Base-by-base conservation (phyloP, 371 early-diverging fungal species). In the Mortierella polycephala region DNA sequence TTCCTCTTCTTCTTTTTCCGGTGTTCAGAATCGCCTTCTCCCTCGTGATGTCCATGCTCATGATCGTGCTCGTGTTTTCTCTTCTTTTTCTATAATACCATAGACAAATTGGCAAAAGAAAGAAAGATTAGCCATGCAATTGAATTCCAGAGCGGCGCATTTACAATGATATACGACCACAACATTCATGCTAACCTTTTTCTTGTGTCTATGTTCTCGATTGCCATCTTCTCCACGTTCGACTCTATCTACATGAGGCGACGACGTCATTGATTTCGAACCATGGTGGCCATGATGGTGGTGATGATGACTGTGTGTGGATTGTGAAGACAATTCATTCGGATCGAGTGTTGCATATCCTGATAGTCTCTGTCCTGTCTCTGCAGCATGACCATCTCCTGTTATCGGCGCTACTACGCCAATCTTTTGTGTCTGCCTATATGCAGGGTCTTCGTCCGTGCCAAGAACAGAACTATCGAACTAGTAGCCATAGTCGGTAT, bases 1-100 rank as follows among this genome's bases (percentile, higher is more conserved):
- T 86, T 86, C 71, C 84, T 82, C 66, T 87, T 89, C 74, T 89
- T 89, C 75, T 89, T 89, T 71, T 87, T 89, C 56, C 85, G 83
- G 58, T 89, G 86, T 37, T 86, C 86, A 44, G 83, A 82, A 49
- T 87, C 85, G 47, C 67, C 69, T 50, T 84, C 85, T n/a, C 84
- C 85, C 46, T 87, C 87, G 47, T 86, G 87, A 37, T 77, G 69
- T 54, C 62, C 51, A 40, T 77, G 79, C 14, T 77, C 89, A 79
- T 88, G 84, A 9, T 85, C 88, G 65, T 89, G 89, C 13, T 84
- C 85, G 62, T 88, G 87, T 65, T 84, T 87, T 84, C 89, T 85
- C 76, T 89, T 89, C 85, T 89, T 89, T 80, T 89, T 89, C 89
- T 89, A 30, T 30, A 30, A 30, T 30, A 30, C 30, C 30, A 63